phyloP scores from a whole-genome alignment of 2,329 filamentous ascomycete genomes.

The Claviceps sp. region DNA sequence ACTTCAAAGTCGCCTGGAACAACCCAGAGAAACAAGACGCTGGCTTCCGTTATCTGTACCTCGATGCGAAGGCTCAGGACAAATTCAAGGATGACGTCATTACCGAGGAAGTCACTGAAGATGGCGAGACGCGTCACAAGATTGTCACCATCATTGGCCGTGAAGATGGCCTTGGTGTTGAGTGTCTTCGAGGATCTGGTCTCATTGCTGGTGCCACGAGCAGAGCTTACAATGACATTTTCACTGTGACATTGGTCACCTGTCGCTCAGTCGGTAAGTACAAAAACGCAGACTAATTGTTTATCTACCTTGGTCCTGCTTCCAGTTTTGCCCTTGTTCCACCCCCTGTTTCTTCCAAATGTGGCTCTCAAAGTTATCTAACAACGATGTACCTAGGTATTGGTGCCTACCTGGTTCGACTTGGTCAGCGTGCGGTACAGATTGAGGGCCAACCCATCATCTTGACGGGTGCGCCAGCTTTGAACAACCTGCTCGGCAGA shows the following conservation, averaged over 20 bases:
- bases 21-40: constrained; percentile 64
- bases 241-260: constrained; percentile 93
- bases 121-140: constrained; percentile 83
- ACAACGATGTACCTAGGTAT: constrained; percentile 50
- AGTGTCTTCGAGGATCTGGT: constrained; percentile 93
- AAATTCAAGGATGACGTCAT: constrained; percentile 63
- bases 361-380: not conserved
- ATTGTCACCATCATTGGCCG: constrained; percentile 87
- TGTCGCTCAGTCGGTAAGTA: constrained; percentile 84
- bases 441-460: constrained; percentile 99
- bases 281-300: not conserved
- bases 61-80: constrained; percentile 75
- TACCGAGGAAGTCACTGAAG: constrained; percentile 74
- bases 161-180: constrained; percentile 93
- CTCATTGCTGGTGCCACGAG: constrained; percentile 96
- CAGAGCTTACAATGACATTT: constrained; percentile 95
- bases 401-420: constrained; percentile 94
- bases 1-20: constrained; percentile 97
- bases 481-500: constrained; percentile 95
- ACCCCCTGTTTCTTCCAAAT: not conserved
- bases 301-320: not conserved
- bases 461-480: constrained; percentile 86
- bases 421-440: constrained; percentile 96
- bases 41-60: constrained; percentile 95
- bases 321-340: not conserved